These are phyloP conservation scores for Aspergillus indologenus DNA, from an alignment of 495 filamentous ascomycete genomes.

Conservation along the genomic window DNA sequence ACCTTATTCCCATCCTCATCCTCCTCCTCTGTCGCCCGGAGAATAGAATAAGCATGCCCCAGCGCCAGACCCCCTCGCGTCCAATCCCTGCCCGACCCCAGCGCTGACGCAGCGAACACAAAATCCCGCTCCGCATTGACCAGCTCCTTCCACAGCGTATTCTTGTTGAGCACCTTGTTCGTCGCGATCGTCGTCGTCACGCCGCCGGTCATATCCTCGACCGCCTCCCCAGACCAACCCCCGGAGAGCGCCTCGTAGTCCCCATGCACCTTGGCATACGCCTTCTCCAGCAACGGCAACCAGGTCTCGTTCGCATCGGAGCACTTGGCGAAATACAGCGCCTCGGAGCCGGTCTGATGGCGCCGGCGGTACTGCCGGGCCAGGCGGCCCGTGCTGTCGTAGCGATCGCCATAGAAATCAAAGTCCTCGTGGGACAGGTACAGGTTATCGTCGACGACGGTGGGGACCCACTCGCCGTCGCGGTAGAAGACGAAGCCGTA, in stretches of 20 bases:
- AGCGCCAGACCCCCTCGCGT: neutral
- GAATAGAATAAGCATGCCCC: neutral
- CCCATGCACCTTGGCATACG: neutral
- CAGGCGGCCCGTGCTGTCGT: neutral
- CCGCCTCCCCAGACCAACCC: neutral
- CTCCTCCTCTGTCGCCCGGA: neutral
- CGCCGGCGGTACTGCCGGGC: neutral
- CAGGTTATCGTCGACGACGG: neutral
- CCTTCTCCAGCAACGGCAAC: neutral
- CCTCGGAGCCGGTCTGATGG: neutral
- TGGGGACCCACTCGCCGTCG: neutral
- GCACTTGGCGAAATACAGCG: neutral
- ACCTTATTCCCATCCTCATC: neutral
- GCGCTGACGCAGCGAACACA: neutral
- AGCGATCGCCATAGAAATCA: neutral
- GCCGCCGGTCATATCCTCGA: neutral
- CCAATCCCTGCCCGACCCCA: neutral
- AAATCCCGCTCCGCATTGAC: neutral
- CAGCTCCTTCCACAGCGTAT: neutral
- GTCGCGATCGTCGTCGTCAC: neutral
- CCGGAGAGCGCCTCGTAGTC: neutral
- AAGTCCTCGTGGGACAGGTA: neutral
- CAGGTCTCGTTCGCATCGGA: neutral
- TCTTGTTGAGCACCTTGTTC: neutral
- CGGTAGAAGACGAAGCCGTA: neutral